Conservation (phyloP, 2,329 filamentous ascomycete genomes). For the Ploettnerulaceae sp. region DNA sequence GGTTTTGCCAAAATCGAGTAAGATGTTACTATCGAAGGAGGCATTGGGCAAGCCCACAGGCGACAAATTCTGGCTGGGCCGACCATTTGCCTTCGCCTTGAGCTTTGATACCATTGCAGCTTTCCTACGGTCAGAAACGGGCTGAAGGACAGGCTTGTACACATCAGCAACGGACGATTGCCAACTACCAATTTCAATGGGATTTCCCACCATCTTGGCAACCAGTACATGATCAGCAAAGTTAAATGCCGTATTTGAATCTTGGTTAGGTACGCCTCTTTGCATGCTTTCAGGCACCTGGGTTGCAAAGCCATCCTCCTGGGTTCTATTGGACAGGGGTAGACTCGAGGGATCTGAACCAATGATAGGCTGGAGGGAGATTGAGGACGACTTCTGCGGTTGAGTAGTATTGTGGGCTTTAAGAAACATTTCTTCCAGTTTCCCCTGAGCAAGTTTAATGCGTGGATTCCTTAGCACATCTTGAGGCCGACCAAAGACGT, state of each 20-base stretch:
- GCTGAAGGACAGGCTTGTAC: background rate
- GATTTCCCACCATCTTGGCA: background rate
- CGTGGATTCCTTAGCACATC: too few species aligned
- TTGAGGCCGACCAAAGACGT: background rate
- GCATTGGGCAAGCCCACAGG: background rate
- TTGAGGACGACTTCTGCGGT: too few species aligned
- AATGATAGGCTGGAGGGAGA: too few species aligned
- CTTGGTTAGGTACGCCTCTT: background rate
- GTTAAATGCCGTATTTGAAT: background rate
- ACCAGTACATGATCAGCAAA: background rate
- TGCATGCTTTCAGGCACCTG: constrained; percentile 3
- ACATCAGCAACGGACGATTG: background rate
- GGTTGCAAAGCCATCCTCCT: constrained; percentile 13
- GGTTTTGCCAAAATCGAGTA: background rate
- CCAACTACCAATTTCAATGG: background rate
- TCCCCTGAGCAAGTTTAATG: too few species aligned
- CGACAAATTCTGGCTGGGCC: constrained; percentile 1
- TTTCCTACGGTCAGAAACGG: background rate
- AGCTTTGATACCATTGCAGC: constrained; percentile 13
- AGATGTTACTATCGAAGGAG: background rate
- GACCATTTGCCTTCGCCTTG: constrained; percentile 12
- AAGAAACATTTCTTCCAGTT: too few species aligned
- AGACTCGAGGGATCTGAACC: too few species aligned
- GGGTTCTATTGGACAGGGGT: too few species aligned
- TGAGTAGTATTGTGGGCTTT: too few species aligned